Evolutionary conservation across 2,329 filamentous ascomycete genomes (phyloP).

Genomic region (Calonectria montana): DNA sequence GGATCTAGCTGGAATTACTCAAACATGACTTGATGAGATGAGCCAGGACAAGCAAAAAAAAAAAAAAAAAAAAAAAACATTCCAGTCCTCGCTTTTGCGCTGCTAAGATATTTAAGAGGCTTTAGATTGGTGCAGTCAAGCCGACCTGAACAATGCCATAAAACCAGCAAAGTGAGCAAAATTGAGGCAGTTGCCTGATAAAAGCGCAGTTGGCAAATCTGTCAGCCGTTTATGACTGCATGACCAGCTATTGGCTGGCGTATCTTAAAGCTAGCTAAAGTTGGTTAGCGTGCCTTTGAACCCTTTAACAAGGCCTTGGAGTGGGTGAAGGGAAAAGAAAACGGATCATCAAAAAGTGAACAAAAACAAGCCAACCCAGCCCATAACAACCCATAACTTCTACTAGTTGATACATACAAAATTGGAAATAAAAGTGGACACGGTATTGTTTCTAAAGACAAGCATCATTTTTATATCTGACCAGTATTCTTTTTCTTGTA

Average conservation of each 20-base stretch:
- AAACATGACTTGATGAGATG: background rate
- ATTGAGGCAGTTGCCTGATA: background rate
- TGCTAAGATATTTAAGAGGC: background rate
- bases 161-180: background rate
- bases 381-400: no score
- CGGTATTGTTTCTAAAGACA: no score
- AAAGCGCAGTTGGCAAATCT: no score
- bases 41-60: background rate
- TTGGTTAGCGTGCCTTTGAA: background rate
- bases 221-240: no score
- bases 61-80: background rate
- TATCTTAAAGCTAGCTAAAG: background rate
- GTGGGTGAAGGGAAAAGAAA: no score
- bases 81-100: background rate
- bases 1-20: background rate
- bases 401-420: no score
- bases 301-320: no score
- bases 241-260: no score
- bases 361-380: no score
- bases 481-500: background rate
- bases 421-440: no score
- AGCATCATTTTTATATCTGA: no score
- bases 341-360: no score
- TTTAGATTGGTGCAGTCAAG: background rate
- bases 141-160: background rate